Base-by-base conservation (phyloP, 2,329 filamentous ascomycete genomes). In the Xylariales sp. region DNA sequence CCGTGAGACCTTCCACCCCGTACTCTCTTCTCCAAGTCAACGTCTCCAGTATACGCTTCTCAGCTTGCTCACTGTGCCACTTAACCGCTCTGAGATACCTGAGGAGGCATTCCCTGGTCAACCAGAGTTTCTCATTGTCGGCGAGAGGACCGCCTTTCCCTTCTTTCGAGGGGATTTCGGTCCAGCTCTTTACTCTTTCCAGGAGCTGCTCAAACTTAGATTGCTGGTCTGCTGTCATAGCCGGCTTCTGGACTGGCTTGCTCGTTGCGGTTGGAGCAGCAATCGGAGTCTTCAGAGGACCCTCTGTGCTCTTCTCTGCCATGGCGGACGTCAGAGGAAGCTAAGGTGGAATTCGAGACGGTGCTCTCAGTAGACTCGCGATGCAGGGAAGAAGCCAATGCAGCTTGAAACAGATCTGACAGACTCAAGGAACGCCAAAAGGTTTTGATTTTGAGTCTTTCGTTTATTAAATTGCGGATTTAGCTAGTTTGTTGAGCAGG, bases 41-140 rank as follows among this genome's bases (percentile, higher is more conserved):
- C 0, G 91, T 96, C 32, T 78, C 78, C 51, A 84, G 80, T 29
- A 97, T 65, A n/a, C 93, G 84, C 59, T 84, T 85, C 51, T 84
- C 76, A 7, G 93, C 81, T 35, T 91, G 81, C 31, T 79, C 68
- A 37, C 85, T 74, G 51, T 82, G 74, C 89, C 93, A 98, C 65
- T 95, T 96, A 27, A 88, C 90, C 15, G 93, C 93, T 45, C 91
- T 85, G 21, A 98, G 81, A 62, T 95, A 98, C 52, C 93, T 86
- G 29, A 96, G 74, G 12, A 98, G 75, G 60, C 91, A 97, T 62
- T 98, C 93, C 50, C 82, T 80, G 10, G 90, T 95, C 51, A 98
- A 76, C 82, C 88, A 98, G 68, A 93, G 80, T 57, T 80, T 84
- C 66, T 98, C 93, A 38, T 72, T 68, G 44, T 95, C 88, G 38